A percentile compares a stretch with the other conserved stretches of the same genome.
These are phyloP conservation scores for Kodamaea jinghongensis DNA, from an alignment of 805 yeast genomes.

Conservation along the genomic window DNA sequence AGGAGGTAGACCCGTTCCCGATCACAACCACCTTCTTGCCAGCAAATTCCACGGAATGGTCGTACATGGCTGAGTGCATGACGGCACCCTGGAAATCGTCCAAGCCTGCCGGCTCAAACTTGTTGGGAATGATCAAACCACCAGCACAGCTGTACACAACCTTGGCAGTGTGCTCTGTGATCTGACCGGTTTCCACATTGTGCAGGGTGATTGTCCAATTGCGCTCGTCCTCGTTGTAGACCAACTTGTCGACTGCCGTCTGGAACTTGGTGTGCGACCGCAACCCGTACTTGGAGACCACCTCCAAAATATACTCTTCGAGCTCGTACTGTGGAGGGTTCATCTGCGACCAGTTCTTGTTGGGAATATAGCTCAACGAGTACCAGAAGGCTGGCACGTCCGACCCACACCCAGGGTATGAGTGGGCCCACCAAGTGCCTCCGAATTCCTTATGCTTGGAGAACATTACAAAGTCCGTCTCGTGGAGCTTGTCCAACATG, in stretches of 20 bases:
- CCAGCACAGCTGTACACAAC: slow-evolving; percentile 29
- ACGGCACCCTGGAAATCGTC: slow-evolving; percentile 34
- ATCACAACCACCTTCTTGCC: slow-evolving; percentile 35
- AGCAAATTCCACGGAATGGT: slow-evolving; percentile 30
- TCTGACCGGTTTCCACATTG: slow-evolving; percentile 28
- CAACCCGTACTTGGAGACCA: slow-evolving; percentile 22
- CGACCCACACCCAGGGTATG: slow-evolving; percentile 44
- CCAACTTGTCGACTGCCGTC: slow-evolving; percentile 19
- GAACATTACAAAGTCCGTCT: slow-evolving; percentile 30
- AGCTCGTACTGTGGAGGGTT: slow-evolving; percentile 42
- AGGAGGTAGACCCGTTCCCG: slow-evolving; percentile 44
- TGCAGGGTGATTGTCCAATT: slow-evolving; percentile 28
- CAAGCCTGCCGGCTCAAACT: slow-evolving; percentile 28
- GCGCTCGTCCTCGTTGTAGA: slow-evolving; percentile 22
- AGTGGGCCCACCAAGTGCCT: slow-evolving; percentile 45
- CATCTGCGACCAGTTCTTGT: slow-evolving; percentile 32
- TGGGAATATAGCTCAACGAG: slow-evolving; percentile 31
- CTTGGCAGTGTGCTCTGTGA: slow-evolving; percentile 25
- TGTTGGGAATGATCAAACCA: slow-evolving; percentile 35
- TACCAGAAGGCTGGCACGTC: slow-evolving; percentile 44
- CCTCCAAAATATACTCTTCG: slow-evolving; percentile 35
- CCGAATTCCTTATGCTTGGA: slow-evolving; percentile 40
- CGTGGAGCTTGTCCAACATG: slow-evolving; percentile 22
- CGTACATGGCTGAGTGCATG: slow-evolving; percentile 41
- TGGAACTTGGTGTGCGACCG: slow-evolving; percentile 18